Evolutionary conservation across 2,329 filamentous ascomycete species (phyloP).

Genomic region (Zopfia rhizophila): DNA sequence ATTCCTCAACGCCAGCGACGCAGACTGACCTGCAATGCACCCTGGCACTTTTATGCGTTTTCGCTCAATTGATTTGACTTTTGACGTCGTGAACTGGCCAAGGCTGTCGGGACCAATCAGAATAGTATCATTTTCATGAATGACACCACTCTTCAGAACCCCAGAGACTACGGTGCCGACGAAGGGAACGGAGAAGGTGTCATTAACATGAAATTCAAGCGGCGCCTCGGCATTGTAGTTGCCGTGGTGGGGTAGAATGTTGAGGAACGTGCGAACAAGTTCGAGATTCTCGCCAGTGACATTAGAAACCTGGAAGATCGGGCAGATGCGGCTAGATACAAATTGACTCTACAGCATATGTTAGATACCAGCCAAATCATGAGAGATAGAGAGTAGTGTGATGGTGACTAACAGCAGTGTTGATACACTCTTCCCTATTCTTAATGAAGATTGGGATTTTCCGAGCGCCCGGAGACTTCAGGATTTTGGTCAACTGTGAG

Average conservation of each 20-base stretch:
- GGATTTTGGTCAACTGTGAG: conserved; percentile 87
- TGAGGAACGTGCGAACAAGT: conserved; percentile 90
- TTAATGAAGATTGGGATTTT: conserved; percentile 98
- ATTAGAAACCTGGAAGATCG: conserved; percentile 97
- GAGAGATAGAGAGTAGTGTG: too few relatives aligned
- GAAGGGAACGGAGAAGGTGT: conserved; percentile 97
- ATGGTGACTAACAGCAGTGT: conserved; percentile 73
- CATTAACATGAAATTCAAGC: conserved; percentile 95
- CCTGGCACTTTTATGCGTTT: conserved; percentile 91
- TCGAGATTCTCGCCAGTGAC: conserved; percentile 93
- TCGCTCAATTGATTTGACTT: conserved; percentile 90
- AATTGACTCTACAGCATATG: conserved; percentile 75
- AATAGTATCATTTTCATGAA: conserved; percentile 90
- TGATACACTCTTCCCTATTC: conserved; percentile 88
- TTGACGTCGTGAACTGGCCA: conserved; percentile 88
- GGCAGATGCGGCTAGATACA: conserved; percentile 93
- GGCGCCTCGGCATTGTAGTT: conserved; percentile 86
- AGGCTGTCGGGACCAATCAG: conserved; percentile 90
- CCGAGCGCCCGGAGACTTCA: conserved; percentile 90
- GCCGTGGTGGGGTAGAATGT: conserved; percentile 93
- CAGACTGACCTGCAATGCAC: conserved; percentile 90
- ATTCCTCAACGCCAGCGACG: conserved; percentile 88
- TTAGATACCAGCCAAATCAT: not conserved
- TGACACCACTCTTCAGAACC: conserved; percentile 83
- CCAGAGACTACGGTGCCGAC: conserved; percentile 96